Evolutionary conservation across 2,329 filamentous ascomycete species (phyloP).

Genomic region (Xylariaceae sp.): DNA sequence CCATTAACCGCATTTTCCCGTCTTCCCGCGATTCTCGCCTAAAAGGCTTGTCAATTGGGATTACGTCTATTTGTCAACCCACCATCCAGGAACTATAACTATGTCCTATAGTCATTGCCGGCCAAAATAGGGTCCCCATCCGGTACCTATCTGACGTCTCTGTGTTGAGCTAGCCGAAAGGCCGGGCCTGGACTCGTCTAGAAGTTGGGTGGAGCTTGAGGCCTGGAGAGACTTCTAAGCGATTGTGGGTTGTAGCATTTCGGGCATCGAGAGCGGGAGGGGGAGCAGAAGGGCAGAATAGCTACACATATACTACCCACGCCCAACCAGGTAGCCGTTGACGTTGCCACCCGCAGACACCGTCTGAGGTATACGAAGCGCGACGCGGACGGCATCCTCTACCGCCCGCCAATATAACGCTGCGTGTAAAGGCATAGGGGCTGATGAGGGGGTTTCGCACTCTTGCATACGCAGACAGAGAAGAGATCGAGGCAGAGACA

Average conservation of each 20-base stretch:
- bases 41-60: neutral
- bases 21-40: neutral
- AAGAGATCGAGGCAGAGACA: neutral
- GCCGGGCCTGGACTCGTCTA: neutral
- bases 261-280: neutral
- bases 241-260: neutral
- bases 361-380: neutral
- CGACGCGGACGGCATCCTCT: neutral
- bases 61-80: neutral
- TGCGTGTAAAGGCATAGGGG: neutral
- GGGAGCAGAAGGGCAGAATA: neutral
- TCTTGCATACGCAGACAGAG: neutral
- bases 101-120: constrained; percentile 11
- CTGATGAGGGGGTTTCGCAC: neutral
- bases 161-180: constrained; percentile 4
- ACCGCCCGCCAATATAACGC: neutral
- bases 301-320: neutral
- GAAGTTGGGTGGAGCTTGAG: neutral
- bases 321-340: neutral
- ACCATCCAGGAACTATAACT: constrained; percentile 13
- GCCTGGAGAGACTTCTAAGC: constrained; percentile 1
- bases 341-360: neutral
- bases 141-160: constrained; percentile 4
- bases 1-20: neutral
- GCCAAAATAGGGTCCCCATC: constrained; percentile 5